Evolutionary conservation across 805 yeast genomes (phyloP).

Genomic region (Hyphopichia homilentoma): DNA sequence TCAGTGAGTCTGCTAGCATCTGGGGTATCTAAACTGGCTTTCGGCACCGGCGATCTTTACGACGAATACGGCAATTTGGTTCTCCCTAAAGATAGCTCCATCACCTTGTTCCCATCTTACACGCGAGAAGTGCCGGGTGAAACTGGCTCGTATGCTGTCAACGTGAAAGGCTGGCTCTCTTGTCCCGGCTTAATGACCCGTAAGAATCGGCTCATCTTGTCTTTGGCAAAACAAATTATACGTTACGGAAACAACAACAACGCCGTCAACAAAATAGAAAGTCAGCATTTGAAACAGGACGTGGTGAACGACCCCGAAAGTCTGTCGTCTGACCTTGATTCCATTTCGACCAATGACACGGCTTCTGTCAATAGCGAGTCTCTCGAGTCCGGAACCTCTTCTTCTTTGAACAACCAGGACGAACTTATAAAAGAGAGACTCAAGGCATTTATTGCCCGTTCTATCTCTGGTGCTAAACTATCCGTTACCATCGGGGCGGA

Average conservation of each 20-base stretch:
- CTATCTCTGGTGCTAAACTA: conserved; percentile 55
- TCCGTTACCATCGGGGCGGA: conserved; percentile 55
- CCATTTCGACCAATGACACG: conserved; percentile 1
- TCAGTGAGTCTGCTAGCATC: conserved; percentile 47
- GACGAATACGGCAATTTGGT: conserved; percentile 25
- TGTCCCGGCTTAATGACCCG: conserved; percentile 69
- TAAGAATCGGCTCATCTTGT: conserved; percentile 64
- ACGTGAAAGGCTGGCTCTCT: conserved; percentile 69
- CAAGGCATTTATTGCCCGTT: conserved; percentile 64
- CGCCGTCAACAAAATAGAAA: conserved; percentile 23
- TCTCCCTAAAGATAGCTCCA: conserved; percentile 55
- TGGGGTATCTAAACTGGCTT: conserved; percentile 37
- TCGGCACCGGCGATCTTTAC: conserved; percentile 20
- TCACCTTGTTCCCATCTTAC: conserved; percentile 46
- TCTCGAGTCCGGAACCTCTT: conserved; percentile 2
- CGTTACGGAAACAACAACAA: conserved; percentile 29
- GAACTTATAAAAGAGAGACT: conserved; percentile 59
- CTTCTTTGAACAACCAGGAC: conserved; percentile 24
- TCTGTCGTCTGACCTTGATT: conserved; percentile 8
- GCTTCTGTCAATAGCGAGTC: conserved; percentile 3
- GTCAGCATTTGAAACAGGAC: conserved; percentile 24
- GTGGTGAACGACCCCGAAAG: conserved; percentile 20
- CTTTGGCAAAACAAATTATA: conserved; percentile 66
- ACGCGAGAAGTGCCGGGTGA: conserved; percentile 20
- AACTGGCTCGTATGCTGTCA: conserved; percentile 35